These are phyloP conservation scores for Juglanconis juglandina DNA, from an alignment of 2,329 filamentous ascomycete species.

Conservation along the genomic window DNA sequence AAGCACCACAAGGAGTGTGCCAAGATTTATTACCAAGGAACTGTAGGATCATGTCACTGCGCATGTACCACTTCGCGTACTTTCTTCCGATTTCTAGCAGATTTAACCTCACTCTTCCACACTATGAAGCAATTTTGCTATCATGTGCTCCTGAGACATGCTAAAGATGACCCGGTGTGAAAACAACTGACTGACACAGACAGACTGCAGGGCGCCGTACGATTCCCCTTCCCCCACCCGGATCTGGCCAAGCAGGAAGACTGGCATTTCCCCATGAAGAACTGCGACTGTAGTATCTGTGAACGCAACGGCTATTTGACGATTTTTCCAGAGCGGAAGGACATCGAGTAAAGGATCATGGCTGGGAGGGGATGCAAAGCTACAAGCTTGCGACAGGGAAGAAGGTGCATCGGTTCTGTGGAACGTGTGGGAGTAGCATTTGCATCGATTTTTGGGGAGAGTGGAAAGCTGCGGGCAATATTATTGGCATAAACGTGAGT, in stretches of 20 bases:
- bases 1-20: too few species aligned
- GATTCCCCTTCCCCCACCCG: slow-evolving; percentile 6
- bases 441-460: slow-evolving; percentile 8
- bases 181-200: background rate
- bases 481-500: slow-evolving; percentile 16
- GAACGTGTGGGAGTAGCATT: slow-evolving; percentile 12
- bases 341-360: slow-evolving; percentile 9
- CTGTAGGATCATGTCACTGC: background rate
- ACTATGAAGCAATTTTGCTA: background rate
- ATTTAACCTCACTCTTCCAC: background rate
- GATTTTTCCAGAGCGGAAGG: slow-evolving; percentile 5
- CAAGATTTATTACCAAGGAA: too few species aligned
- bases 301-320: slow-evolving; percentile 10
- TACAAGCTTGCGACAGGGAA: slow-evolving; percentile 12
- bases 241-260: slow-evolving; percentile 6
- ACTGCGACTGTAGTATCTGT: slow-evolving; percentile 14
- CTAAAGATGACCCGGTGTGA: too few species aligned
- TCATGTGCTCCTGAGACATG: too few species aligned
- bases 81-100: background rate
- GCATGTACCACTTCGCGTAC: background rate
- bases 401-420: slow-evolving; percentile 11
- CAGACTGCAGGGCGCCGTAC: slow-evolving; percentile 6
- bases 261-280: slow-evolving; percentile 9
- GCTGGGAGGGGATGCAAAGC: background rate
- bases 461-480: slow-evolving; percentile 12